phyloP scores from a whole-genome alignment of 805 yeast species.

The Sugiyamaella americana region DNA sequence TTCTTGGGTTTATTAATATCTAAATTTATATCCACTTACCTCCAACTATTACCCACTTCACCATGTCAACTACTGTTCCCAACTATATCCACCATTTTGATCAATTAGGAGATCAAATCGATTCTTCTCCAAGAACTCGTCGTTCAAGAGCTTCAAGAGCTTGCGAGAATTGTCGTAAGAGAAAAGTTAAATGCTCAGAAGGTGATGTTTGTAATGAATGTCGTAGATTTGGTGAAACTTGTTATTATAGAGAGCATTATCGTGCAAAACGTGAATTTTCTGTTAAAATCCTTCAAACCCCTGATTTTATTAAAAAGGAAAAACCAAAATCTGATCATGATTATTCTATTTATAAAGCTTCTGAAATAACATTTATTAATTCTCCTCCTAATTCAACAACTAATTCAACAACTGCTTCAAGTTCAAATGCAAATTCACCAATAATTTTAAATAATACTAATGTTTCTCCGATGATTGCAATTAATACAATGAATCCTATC shows the following conservation, averaged over 20 bases:
- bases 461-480: too few species aligned
- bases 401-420: background rate
- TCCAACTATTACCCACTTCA: too few species aligned
- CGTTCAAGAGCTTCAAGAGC: constrained; percentile 16
- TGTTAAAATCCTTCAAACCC: constrained; percentile 14
- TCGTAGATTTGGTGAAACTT: constrained; percentile 13
- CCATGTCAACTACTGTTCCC: too few species aligned
- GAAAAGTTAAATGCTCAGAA: constrained; percentile 20
- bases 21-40: too few species aligned
- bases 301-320: constrained; percentile 6
- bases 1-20: too few species aligned
- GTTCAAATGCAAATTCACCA: background rate
- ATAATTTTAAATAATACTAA: background rate
- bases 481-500: background rate
- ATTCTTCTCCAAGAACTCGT: constrained; percentile 1
- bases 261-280: constrained; percentile 17
- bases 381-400: background rate
- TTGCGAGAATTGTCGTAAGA: constrained; percentile 16
- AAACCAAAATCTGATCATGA: background rate
- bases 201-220: constrained; percentile 15
- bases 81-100: too few species aligned
- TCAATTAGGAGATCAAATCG: too few species aligned
- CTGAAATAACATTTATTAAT: background rate
- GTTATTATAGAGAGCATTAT: constrained; percentile 17
- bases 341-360: background rate